phyloP scores from a whole-genome alignment of 441 rosid species.

The Melastoma candidum region DNA sequence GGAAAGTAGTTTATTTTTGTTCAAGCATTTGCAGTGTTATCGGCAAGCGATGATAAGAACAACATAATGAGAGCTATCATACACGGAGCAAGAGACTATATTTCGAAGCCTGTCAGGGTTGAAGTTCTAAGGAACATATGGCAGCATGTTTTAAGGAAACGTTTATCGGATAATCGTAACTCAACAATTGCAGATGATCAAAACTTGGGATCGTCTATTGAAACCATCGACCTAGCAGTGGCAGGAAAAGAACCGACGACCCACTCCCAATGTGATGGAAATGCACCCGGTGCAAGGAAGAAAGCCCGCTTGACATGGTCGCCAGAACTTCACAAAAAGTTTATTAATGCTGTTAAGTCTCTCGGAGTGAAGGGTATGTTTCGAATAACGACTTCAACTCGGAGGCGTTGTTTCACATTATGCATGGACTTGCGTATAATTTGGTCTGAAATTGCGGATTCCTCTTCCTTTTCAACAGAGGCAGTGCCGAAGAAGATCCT shows the following conservation, averaged over 20 bases:
- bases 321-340: constrained; percentile 11
- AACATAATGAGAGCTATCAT: constrained; percentile 10
- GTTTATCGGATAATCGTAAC: not conserved
- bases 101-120: constrained; percentile 15
- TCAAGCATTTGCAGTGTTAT: constrained; percentile 3
- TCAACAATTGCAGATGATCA: not conserved
- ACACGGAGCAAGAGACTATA: constrained; percentile 16
- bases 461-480: not conserved
- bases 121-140: constrained; percentile 14
- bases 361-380: constrained; percentile 10
- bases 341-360: constrained; percentile 12
- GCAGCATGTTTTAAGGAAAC: constrained; percentile 14
- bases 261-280: not conserved
- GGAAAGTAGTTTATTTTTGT: not conserved
- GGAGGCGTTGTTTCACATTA: not conserved
- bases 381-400: not conserved
- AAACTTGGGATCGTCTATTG: not conserved
- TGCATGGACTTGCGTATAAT: not conserved
- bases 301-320: constrained; percentile 13
- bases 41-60: constrained; percentile 2
- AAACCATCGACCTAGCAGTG: not conserved
- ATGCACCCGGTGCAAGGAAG: not conserved
- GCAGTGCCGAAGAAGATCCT: constrained; percentile 15
- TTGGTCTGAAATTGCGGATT: not conserved
- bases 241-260: not conserved